A percentile compares a stretch with the other conserved stretches of the same genome.
These are phyloP conservation scores for Cryphonectria carpinicola DNA, from an alignment of 2,329 filamentous ascomycete genomes.

Conservation along the genomic window DNA sequence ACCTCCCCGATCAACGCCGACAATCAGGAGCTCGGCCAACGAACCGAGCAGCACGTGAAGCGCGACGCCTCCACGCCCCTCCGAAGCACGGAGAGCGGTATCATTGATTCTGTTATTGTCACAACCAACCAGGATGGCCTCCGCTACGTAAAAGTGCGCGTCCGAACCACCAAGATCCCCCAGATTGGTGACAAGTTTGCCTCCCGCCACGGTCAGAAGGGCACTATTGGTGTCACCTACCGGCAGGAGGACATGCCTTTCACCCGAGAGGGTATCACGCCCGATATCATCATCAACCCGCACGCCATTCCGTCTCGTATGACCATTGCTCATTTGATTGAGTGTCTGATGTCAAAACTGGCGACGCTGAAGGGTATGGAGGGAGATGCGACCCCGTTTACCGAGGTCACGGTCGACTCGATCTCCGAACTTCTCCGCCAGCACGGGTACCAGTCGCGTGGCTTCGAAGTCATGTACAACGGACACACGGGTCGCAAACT, in stretches of 20 bases:
- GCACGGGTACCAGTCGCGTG: conserved; percentile 94
- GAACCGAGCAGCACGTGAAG: conserved; percentile 88
- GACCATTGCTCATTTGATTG: conserved; percentile 99
- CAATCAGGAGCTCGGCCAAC: conserved; percentile 88
- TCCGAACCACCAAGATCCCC: conserved; percentile 95
- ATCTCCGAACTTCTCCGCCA: conserved; percentile 84
- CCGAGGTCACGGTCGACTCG: conserved; percentile 93
- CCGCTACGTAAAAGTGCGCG: conserved; percentile 95
- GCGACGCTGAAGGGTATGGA: conserved; percentile 91
- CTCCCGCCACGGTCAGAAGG: conserved; percentile 98
- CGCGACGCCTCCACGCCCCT: conserved; percentile 95
- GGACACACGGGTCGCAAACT: conserved; percentile 95
- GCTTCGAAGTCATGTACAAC: conserved; percentile 99
- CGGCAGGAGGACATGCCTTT: conserved; percentile 99
- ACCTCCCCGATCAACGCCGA: conserved; percentile 93
- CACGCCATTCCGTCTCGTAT: conserved; percentile 99
- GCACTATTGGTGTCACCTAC: conserved; percentile 98
- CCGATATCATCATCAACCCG: conserved; percentile 98
- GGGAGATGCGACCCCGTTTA: conserved; percentile 97
- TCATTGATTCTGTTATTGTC: conserved; percentile 89
- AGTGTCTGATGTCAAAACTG: conserved; percentile 96
- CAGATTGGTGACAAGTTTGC: conserved; percentile 99
- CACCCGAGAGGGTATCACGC: conserved; percentile 84
- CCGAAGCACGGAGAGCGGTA: conserved; percentile 94
- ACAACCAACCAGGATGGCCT: conserved; percentile 95